phyloP scores from a whole-genome alignment of 257 asterid species.

The Nicotiana tabacum region DNA sequence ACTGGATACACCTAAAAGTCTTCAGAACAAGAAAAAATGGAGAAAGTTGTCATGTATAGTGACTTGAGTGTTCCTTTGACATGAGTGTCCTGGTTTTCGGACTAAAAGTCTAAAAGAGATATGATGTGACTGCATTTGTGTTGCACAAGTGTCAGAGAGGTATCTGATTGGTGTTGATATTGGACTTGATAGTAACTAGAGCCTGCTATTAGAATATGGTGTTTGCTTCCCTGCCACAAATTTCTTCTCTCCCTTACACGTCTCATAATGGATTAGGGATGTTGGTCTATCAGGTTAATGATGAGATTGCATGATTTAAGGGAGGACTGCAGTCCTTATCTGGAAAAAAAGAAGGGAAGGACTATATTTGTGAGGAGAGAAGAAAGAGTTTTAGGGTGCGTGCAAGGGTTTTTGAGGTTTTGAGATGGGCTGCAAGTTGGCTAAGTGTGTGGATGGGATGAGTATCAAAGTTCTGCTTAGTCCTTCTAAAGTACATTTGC shows the following conservation, averaged over 20 bases:
- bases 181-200: background rate
- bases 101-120: background rate
- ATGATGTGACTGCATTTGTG: background rate
- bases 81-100: background rate
- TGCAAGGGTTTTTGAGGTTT: background rate
- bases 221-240: background rate
- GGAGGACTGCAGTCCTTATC: background rate
- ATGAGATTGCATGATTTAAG: background rate
- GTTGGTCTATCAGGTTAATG: background rate
- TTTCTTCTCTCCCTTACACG: background rate
- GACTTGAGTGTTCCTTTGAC: background rate
- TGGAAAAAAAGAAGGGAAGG: background rate
- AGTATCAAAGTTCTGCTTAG: background rate
- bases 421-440: background rate
- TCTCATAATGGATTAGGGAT: background rate
- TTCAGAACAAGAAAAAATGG: background rate
- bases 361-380: background rate
- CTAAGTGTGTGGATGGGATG: background rate
- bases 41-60: background rate
- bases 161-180: background rate
- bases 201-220: background rate
- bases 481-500: background rate
- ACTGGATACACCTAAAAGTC: background rate
- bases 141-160: background rate
- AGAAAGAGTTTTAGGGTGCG: background rate